Base-by-base conservation (phyloP, 306 rosid species). In the Medicago arabica region DNA sequence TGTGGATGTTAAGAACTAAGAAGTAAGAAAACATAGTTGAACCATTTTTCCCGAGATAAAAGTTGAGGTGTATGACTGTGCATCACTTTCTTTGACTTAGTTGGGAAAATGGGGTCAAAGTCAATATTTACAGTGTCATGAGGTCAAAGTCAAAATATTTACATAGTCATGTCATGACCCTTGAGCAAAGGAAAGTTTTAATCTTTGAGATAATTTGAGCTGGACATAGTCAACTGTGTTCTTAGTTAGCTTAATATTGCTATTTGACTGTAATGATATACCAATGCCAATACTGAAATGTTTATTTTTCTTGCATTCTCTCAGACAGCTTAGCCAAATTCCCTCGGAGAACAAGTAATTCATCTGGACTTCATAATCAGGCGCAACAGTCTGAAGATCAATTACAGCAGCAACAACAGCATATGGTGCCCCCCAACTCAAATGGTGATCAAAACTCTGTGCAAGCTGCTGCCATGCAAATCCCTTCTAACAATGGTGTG, bases 281-380 rank as follows among this genome's bases (percentile, higher is more conserved):
- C 40, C 23, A n/a, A 57, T 57, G 9, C 28, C 23, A n/a, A 12
- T 68, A 55, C 46, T 28, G 19, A 21, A 57, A 51, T 25, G 78
- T 65, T 58, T 10, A 19, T 49, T 71, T 47, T 67, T 76, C 31
- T 71, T 72, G 39, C 47, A 58, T 76, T 66, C 63, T 79, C 59
- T 55, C 88, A 95, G 99, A 95, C 67, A 92, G 99, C 83, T 86
- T 95, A 79, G 87, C 90, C 76, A 95, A 95, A 86, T 95, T 89
- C 57, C 99, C 99, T 68, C 84, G 99, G 71, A 89, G 95, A 84
- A 90, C 96, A 2, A 74, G 83, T 75, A 84, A 86, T 65, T 84
- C 93, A 71, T 75, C 91, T 75, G 93, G 90, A 76, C 80, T 82
- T 85, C 91, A 77, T 64, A 76, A 73, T 72, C 98, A 85, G 78